A percentile compares a stretch with the other conserved stretches of the same genome.
Evolutionary conservation across 139 green algal genomes (phyloP).

Genomic region (Tetraselmis chui): DNA sequence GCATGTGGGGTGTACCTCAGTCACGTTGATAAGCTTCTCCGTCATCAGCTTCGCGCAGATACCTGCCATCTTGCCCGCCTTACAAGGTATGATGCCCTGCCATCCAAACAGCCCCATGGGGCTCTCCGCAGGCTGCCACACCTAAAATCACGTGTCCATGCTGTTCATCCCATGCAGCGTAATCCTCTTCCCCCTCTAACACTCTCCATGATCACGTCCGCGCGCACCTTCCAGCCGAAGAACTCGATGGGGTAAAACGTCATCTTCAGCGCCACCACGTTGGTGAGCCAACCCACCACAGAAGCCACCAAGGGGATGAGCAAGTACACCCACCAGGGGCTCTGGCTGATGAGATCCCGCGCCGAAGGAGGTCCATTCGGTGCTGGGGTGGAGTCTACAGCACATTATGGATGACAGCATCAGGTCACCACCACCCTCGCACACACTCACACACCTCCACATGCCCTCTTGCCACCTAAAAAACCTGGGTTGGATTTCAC

Average conservation of each 20-base stretch:
- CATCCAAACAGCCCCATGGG: constrained; percentile 26
- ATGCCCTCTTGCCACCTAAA: too few species aligned
- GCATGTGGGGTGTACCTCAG: too few species aligned
- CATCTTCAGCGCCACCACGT: constrained; percentile 28
- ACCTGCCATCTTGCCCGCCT: constrained; percentile 27
- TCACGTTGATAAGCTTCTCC: constrained; percentile 26
- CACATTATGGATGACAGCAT: too few species aligned
- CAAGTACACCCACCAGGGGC: constrained; percentile 14
- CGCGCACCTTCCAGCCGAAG: constrained; percentile 1
- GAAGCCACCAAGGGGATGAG: constrained; percentile 22
- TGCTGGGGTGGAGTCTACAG: too few species aligned
- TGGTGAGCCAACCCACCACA: constrained; percentile 25
- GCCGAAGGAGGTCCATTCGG: too few species aligned
- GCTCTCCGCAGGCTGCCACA: constrained; percentile 16
- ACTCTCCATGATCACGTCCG: too few species aligned
- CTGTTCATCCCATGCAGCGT: too few species aligned
- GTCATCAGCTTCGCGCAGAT: constrained; percentile 26
- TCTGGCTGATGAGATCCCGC: neutral
- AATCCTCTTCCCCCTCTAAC: too few species aligned
- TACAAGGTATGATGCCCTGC: constrained; percentile 34
- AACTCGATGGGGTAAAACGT: constrained; percentile 37
- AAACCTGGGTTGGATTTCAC: too few species aligned
- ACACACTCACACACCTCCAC: too few species aligned
- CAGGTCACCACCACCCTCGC: too few species aligned
- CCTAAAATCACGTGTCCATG: too few species aligned